Evolutionary conservation across 306 rosid species (phyloP), one percentile per base, ranked within the genome.

Genomic region (Cicer chorassanicum): DNA sequence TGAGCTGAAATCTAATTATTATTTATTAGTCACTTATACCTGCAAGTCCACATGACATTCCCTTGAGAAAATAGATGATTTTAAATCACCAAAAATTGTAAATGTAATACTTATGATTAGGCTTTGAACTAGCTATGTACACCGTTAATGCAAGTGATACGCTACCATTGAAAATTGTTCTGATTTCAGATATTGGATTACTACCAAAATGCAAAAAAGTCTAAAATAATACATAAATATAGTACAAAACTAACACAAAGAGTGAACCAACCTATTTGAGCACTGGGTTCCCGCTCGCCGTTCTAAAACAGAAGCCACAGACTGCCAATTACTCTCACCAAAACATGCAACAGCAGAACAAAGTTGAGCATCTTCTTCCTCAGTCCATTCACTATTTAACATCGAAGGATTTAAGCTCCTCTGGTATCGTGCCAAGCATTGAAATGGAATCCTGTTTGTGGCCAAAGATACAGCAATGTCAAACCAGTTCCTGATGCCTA

Each of bases 251-350:
- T 38, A 71, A n/a, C 29, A 10, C 40, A 38, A 38, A 73, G 39
- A 40, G 85, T 36, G 60, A 81, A 87, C 93, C 42, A 72, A 94
- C 97, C 98, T 94, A 77, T 94, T 91, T 75, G 98, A 91, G 91
- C 98, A 94, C 65, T 94, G 98, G 77, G 94, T n/a, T 51, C 98
- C 97, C 0, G 96, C 74, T 66, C 96, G 85, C 80, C 97, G 89
- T 62, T 90, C 97, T 87, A 94, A 79, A 61, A 82, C 77, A 81
- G 96, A 86, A 70, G 98, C 98, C 9, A 94, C 91, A 68, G 86
- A 73, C 78, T 94, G 98, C 98, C 98, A 91, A 80, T 94, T 54
- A 8, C 84, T 49, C 76, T 73, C 85, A 19, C 98, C 98, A 82
- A 72, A 82, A 61, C 42, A 13, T 54, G 81, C 92, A 70, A 91